phyloP scores from a whole-genome alignment of 2,329 filamentous ascomycete genomes.

The Neurospora sp. region DNA sequence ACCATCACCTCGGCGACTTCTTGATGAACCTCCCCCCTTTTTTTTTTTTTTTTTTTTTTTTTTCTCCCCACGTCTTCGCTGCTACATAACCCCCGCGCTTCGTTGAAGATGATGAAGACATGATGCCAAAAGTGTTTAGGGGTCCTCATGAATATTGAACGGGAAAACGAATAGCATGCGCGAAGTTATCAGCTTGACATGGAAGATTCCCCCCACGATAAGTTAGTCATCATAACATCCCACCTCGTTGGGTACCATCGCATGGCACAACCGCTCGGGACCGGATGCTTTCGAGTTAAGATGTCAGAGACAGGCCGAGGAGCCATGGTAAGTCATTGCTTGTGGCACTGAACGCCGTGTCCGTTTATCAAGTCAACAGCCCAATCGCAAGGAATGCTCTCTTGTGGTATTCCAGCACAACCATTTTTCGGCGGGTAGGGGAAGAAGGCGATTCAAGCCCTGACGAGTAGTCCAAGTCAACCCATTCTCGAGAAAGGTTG shows the following conservation, averaged over 20 bases:
- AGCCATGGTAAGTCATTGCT: background rate
- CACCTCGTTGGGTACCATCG: background rate
- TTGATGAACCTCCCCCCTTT: background rate
- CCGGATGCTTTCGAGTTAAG: background rate
- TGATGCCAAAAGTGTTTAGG: background rate
- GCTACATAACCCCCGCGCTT: background rate
- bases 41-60: background rate
- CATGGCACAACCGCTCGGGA: background rate
- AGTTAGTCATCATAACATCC: background rate
- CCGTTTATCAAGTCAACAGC: background rate
- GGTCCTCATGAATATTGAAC: background rate
- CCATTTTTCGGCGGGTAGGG: background rate
- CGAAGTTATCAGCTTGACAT: background rate
- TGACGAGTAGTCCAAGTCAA: background rate
- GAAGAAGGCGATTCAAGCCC: too few species aligned
- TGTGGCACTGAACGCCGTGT: background rate
- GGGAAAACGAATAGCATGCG: background rate
- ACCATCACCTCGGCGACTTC: background rate
- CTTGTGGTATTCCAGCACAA: background rate
- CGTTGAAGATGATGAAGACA: background rate
- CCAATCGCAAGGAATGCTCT: background rate
- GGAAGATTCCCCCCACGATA: background rate
- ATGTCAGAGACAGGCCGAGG: background rate
- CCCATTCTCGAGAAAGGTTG: background rate
- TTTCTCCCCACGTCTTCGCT: background rate